Conservation (phyloP, 805 yeast genomes). For the Saturnispora bothae region DNA sequence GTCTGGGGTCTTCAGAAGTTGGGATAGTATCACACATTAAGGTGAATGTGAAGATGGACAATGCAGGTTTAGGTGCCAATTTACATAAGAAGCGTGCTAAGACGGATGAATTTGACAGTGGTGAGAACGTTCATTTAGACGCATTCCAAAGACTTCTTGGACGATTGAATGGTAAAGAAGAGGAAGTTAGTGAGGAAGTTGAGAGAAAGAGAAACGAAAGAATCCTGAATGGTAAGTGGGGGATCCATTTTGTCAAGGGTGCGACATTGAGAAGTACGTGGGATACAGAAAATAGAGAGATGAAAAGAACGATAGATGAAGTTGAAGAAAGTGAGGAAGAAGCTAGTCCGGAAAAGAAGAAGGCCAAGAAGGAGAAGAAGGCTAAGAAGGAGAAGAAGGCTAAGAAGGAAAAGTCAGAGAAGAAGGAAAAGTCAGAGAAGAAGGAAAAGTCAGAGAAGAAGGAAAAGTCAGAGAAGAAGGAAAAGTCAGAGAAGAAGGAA, state of each 20-base stretch:
- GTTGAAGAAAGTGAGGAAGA: slow-evolving; percentile 5
- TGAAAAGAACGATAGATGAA: slow-evolving; percentile 19
- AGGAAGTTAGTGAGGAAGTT: slow-evolving; percentile 49
- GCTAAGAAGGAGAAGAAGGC: slow-evolving; percentile 22
- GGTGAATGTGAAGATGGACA: slow-evolving; percentile 73
- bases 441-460: slow-evolving; percentile 14
- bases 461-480: slow-evolving; percentile 23
- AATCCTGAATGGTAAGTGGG: slow-evolving; percentile 78
- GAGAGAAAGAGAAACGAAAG: slow-evolving; percentile 59
- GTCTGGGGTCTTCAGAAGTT: slow-evolving; percentile 62
- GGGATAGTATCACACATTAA: slow-evolving; percentile 75
- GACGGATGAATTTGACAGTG: slow-evolving; percentile 63
- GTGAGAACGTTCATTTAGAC: slow-evolving; percentile 84
- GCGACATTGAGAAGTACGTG: slow-evolving; percentile 76
- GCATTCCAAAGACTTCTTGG: slow-evolving; percentile 88
- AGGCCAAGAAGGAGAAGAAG: slow-evolving; percentile 18
- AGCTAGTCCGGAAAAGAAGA: slow-evolving; percentile 11
- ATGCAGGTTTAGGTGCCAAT: slow-evolving; percentile 82
- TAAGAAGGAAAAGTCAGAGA: slow-evolving; percentile 20
- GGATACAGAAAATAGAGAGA: slow-evolving; percentile 44
- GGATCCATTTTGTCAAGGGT: slow-evolving; percentile 78
- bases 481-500: slow-evolving; percentile 23
- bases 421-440: slow-evolving; percentile 24
- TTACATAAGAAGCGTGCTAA: slow-evolving; percentile 36
- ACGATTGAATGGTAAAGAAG: slow-evolving; percentile 78